These are phyloP conservation scores for Lipomyces kockii DNA, from an alignment of 805 yeast species.

Conservation along the genomic window DNA sequence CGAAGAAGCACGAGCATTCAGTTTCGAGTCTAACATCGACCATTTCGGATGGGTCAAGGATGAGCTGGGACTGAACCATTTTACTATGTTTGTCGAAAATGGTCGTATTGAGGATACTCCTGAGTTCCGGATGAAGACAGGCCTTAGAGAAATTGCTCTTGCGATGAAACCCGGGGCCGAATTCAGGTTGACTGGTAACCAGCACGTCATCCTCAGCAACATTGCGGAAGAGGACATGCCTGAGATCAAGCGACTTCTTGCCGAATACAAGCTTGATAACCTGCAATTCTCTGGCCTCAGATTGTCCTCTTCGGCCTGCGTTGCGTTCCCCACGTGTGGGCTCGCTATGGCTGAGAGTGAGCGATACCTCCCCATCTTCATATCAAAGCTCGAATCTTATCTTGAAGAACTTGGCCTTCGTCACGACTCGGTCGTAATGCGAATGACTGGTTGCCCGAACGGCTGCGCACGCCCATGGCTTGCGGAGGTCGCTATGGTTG, in stretches of 20 bases:
- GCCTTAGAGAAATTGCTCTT: conserved; percentile 78
- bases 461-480: conserved; percentile 99
- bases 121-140: conserved; percentile 86
- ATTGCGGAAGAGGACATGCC: conserved; percentile 71
- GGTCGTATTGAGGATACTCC: conserved; percentile 95
- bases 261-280: conserved; percentile 80
- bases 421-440: conserved; percentile 92
- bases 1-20: conserved; percentile 69
- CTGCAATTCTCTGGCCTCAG: conserved; percentile 81
- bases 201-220: conserved; percentile 79
- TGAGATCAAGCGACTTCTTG: conserved; percentile 64
- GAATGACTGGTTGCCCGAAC: conserved; percentile 99
- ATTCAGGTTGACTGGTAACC: conserved; percentile 94
- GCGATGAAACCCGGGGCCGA: conserved; percentile 73
- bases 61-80: conserved; percentile 75
- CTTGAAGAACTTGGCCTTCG: conserved; percentile 91
- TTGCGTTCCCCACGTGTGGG: conserved; percentile 98
- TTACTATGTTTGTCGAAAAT: conserved; percentile 91
- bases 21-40: conserved; percentile 85
- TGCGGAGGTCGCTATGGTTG: conserved; percentile 93
- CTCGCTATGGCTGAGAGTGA: conserved; percentile 99
- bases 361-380: conserved; percentile 81
- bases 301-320: conserved; percentile 93
- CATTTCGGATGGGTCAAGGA: conserved; percentile 81
- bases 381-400: conserved; percentile 80